These are phyloP conservation scores for Lactuca saligna DNA, from an alignment of 129 eudicot genomes.

Conservation along the genomic window DNA sequence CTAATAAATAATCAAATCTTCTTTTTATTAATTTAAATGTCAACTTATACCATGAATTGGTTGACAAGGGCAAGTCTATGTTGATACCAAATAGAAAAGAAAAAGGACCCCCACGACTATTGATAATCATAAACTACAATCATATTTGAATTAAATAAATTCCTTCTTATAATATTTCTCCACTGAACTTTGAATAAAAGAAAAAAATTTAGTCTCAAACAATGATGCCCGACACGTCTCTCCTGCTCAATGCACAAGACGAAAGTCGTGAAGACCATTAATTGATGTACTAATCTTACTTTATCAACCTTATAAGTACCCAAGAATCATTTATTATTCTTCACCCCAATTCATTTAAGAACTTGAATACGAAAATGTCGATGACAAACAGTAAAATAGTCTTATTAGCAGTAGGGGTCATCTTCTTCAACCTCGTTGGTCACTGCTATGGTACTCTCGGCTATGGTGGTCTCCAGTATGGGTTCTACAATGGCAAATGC, in stretches of 20 bases:
- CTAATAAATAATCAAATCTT: too few relatives aligned
- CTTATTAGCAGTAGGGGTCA: constrained; percentile 24
- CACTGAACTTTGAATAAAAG: too few relatives aligned
- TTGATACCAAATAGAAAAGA: too few relatives aligned
- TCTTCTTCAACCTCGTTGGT: constrained; percentile 27
- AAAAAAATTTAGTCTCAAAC: neutral
- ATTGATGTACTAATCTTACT: neutral
- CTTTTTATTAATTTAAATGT: neutral
- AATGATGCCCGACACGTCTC: constrained; percentile 20
- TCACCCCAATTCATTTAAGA: constrained; percentile 8
- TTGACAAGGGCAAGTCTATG: neutral
- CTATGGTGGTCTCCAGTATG: constrained; percentile 23
- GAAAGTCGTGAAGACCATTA: constrained; percentile 12
- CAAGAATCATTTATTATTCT: neutral
- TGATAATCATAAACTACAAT: too few relatives aligned
- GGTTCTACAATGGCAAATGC: constrained; percentile 58
- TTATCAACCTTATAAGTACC: constrained; percentile 9
- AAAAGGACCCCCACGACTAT: too few relatives aligned
- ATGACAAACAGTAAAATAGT: constrained; percentile 8
- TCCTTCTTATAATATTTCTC: too few relatives aligned
- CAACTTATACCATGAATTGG: neutral
- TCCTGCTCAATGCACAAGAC: neutral
- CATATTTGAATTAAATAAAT: too few relatives aligned
- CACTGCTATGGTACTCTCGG: constrained; percentile 28
- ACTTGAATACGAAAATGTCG: constrained; percentile 1